Evolutionary conservation across 2,329 filamentous ascomycete species (phyloP).

Genomic region (Orbilia quercus): DNA sequence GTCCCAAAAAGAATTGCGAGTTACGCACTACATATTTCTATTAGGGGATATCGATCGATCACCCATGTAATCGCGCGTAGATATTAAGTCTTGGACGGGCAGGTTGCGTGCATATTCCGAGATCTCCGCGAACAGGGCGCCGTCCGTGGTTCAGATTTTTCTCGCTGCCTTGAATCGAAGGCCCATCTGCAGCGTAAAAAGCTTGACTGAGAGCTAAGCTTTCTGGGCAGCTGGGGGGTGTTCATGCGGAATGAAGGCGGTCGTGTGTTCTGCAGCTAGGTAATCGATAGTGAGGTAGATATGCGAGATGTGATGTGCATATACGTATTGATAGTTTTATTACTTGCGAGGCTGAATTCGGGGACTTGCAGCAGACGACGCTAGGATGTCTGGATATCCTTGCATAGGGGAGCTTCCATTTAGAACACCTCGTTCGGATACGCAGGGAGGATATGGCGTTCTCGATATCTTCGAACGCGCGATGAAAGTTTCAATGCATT

Average conservation of each 20-base stretch:
- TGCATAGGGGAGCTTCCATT: too few species aligned
- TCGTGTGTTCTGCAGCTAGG: not conserved
- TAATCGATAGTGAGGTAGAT: not conserved
- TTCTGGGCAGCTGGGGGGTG: constrained; percentile 3
- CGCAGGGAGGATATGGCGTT: too few species aligned
- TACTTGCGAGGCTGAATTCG: too few species aligned
- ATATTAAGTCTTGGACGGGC: constrained; percentile 3
- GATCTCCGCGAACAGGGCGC: not conserved
- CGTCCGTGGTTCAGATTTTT: not conserved
- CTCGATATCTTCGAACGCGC: too few species aligned
- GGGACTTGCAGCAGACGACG: too few species aligned
- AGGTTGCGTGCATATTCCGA: constrained; percentile 4
- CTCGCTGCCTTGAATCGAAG: constrained; percentile 21
- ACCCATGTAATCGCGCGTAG: constrained; percentile 6
- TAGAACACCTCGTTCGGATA: too few species aligned
- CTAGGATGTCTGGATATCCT: too few species aligned
- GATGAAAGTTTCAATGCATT: too few species aligned
- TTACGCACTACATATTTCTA: not conserved
- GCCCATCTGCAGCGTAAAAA: not conserved
- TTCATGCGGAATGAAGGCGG: not conserved
- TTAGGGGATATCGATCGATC: too few species aligned
- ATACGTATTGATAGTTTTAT: too few species aligned
- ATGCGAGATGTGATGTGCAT: too few species aligned
- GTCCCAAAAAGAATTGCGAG: not conserved
- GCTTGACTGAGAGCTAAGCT: constrained; percentile 20